Percentiles rank a stretch among this genome's conserved stretches.
phyloP scores from a whole-genome alignment of 768 basidiomycete genomes.

The Mycena floridula region DNA sequence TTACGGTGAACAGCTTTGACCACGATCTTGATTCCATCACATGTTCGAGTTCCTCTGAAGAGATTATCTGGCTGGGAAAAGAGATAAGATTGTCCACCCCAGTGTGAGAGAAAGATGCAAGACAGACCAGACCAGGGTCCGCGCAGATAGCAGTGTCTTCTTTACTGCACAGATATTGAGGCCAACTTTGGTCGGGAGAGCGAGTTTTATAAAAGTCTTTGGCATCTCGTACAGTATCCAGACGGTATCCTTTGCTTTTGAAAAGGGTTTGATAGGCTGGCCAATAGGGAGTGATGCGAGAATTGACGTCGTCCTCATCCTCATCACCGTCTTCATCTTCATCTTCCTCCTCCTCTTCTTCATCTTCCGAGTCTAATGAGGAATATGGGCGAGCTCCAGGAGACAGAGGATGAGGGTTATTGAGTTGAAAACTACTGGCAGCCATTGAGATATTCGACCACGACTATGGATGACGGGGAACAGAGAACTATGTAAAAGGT shows the following conservation, averaged over 20 bases:
- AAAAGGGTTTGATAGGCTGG: conserved; percentile 43
- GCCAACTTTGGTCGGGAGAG: neutral
- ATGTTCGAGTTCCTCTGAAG: conserved; percentile 56
- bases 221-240: conserved; percentile 67
- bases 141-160: conserved; percentile 59
- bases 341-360: conserved; percentile 17
- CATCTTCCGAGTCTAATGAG: neutral
- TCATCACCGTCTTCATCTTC: conserved; percentile 1
- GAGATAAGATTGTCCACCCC: no score
- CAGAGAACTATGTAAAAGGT: no score
- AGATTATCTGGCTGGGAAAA: conserved; percentile 56
- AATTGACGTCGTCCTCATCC: conserved; percentile 55
- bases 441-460: no score
- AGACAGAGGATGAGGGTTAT: conserved; percentile 33
- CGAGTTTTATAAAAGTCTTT: conserved; percentile 44
- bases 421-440: no score
- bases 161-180: conserved; percentile 4
- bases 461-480: no score
- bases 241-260: conserved; percentile 46
- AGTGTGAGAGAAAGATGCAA: no score
- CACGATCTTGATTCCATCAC: conserved; percentile 48
- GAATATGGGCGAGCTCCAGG: conserved; percentile 40
- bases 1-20: conserved; percentile 61
- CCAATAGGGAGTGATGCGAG: conserved; percentile 60
- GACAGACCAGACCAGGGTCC: conserved; percentile 64